A percentile compares a stretch with the other conserved stretches of the same genome.
Evolutionary conservation across 768 basidiomycete genomes (phyloP).

Genomic region (Xerocomellus dryophilus): DNA sequence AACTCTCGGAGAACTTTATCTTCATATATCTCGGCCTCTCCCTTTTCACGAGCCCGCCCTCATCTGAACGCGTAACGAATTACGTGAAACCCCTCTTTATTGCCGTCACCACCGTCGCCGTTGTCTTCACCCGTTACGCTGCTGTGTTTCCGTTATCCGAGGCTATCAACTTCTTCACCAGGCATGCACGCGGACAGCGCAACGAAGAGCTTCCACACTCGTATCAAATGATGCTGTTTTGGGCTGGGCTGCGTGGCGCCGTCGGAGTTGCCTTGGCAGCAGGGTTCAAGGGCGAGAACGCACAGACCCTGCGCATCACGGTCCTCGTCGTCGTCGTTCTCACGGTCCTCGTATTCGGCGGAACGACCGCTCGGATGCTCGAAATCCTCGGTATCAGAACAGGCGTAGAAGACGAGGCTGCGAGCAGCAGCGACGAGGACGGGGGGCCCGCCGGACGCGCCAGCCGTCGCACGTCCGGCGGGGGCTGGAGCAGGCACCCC

Average conservation of each 20-base stretch:
- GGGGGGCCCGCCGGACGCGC: constrained; percentile 25
- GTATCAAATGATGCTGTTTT: constrained; percentile 99
- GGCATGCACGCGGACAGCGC: constrained; percentile 80
- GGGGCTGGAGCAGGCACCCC: constrained; percentile 41
- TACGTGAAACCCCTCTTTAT: constrained; percentile 97
- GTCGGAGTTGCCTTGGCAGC: constrained; percentile 97
- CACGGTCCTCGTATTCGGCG: constrained; percentile 92
- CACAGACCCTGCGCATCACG: constrained; percentile 86
- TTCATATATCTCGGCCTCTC: constrained; percentile 98
- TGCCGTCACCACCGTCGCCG: constrained; percentile 84
- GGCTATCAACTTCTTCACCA: constrained; percentile 89
- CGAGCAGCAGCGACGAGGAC: constrained; percentile 53
- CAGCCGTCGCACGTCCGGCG: constrained; percentile 32
- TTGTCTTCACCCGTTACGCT: constrained; percentile 91
- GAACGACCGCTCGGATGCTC: constrained; percentile 95
- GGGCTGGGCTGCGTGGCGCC: constrained; percentile 95
- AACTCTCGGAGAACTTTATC: constrained; percentile 97
- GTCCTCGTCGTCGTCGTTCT: constrained; percentile 95
- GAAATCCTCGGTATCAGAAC: constrained; percentile 95
- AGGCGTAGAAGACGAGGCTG: constrained; percentile 92
- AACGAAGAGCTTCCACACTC: constrained; percentile 92
- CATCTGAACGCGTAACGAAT: constrained; percentile 68
- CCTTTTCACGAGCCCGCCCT: constrained; percentile 88
- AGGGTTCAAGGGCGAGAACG: constrained; percentile 92
- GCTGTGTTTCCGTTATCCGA: constrained; percentile 96